These are phyloP conservation scores for Blastomyces parvus DNA, from an alignment of 2,329 filamentous ascomycete genomes.

Conservation along the genomic window DNA sequence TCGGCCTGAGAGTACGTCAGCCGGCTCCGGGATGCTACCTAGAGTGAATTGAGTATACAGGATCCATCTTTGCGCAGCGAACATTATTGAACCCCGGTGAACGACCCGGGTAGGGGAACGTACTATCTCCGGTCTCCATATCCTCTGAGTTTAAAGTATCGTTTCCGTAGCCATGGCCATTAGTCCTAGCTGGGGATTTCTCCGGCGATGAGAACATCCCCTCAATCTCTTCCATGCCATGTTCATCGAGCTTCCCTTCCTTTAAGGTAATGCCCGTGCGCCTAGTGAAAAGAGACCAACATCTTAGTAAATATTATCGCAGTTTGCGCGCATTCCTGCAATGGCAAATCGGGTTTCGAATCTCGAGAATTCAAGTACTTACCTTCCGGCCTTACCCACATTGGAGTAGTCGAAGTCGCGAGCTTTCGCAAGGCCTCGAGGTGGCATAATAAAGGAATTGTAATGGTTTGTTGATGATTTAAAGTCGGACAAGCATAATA, in stretches of 20 bases:
- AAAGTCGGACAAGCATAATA: slow-evolving; percentile 15
- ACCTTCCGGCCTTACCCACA: slow-evolving; percentile 41
- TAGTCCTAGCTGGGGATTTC: slow-evolving; percentile 42
- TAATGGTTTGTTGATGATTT: background rate
- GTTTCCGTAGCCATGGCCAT: slow-evolving; percentile 28
- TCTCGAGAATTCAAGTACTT: slow-evolving; percentile 9
- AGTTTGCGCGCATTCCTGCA: slow-evolving; percentile 2
- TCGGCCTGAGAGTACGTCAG: slow-evolving; percentile 31
- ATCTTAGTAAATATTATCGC: slow-evolving; percentile 14
- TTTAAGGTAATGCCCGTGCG: slow-evolving; percentile 80
- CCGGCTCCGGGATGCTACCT: slow-evolving; percentile 36
- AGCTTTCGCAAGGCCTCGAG: slow-evolving; percentile 32
- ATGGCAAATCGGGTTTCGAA: background rate
- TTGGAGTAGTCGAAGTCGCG: slow-evolving; percentile 42
- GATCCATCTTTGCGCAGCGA: background rate
- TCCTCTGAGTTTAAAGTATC: slow-evolving; percentile 45
- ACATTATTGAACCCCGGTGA: background rate
- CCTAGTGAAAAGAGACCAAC: slow-evolving; percentile 39
- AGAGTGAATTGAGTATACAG: slow-evolving; percentile 3
- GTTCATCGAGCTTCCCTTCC: slow-evolving; percentile 75
- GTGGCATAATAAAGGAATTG: slow-evolving; percentile 25
- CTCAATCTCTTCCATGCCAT: slow-evolving; percentile 83
- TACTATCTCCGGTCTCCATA: slow-evolving; percentile 58
- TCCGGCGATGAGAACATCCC: slow-evolving; percentile 81
- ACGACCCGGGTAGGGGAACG: slow-evolving; percentile 17